phyloP scores from a whole-genome alignment of 2,329 filamentous ascomycete species.

The Fusarium compactum region DNA sequence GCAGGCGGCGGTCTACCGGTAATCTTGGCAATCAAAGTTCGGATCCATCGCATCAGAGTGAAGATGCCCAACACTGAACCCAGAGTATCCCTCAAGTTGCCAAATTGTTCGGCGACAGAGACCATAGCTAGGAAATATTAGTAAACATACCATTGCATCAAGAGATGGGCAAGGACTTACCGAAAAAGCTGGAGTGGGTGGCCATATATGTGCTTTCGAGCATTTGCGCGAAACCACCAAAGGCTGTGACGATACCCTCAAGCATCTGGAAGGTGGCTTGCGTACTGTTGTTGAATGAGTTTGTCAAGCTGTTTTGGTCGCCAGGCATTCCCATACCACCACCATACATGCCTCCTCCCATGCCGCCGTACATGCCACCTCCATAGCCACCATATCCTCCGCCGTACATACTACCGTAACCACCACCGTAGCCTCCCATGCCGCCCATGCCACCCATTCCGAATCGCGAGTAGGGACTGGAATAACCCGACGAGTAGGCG shows the following conservation, averaged over 20 bases:
- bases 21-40: constrained; percentile 89
- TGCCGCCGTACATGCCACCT: constrained; percentile 56
- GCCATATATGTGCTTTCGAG: constrained; percentile 99
- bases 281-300: constrained; percentile 93
- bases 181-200: constrained; percentile 97
- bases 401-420: constrained; percentile 45
- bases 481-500: constrained; percentile 56
- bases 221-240: constrained; percentile 99
- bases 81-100: constrained; percentile 90
- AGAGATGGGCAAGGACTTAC: constrained; percentile 63
- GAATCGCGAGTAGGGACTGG: constrained; percentile 60
- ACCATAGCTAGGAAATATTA: constrained; percentile 80
- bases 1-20: constrained; percentile 92
- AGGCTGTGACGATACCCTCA: constrained; percentile 94
- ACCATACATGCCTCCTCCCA: constrained; percentile 56
- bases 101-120: constrained; percentile 96
- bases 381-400: constrained; percentile 56
- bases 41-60: constrained; percentile 93
- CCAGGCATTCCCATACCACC: constrained; percentile 71
- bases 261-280: constrained; percentile 98
- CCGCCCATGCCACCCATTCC: constrained; percentile 29
- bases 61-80: constrained; percentile 96
- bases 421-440: constrained; percentile 31
- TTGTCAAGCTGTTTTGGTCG: constrained; percentile 93
- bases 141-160: background rate